Conservation (phyloP, 768 basidiomycete species). For the Mycena metata region DNA sequence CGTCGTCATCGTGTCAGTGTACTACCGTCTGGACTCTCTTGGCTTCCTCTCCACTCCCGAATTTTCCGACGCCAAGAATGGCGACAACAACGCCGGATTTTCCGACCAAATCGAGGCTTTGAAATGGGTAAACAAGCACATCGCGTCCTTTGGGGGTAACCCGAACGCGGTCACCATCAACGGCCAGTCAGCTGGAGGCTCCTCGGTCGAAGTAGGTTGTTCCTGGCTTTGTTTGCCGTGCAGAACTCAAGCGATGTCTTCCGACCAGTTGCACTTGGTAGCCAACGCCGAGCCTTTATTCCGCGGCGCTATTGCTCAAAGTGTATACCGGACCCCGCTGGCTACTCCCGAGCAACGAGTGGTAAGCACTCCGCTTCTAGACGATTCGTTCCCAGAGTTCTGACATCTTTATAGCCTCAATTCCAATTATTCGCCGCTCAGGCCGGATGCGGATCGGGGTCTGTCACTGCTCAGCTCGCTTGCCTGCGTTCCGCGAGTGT, state of each 20-base stretch:
- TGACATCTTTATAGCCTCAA: constrained; percentile 53
- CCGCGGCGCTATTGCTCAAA: constrained; percentile 71
- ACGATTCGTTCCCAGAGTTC: neutral
- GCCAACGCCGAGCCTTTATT: constrained; percentile 61
- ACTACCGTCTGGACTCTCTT: constrained; percentile 74
- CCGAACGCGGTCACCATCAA: constrained; percentile 67
- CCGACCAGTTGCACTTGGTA: constrained; percentile 60
- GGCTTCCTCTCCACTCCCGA: constrained; percentile 72
- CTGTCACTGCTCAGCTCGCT: constrained; percentile 51
- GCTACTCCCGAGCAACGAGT: constrained; percentile 65
- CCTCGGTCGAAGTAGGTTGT: constrained; percentile 56
- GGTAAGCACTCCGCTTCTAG: constrained; percentile 48
- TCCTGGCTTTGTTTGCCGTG: no score
- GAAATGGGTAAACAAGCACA: constrained; percentile 74
- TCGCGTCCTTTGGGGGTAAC: constrained; percentile 75
- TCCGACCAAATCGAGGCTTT: constrained; percentile 73
- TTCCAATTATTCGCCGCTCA: constrained; percentile 65
- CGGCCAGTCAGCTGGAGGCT: constrained; percentile 71
- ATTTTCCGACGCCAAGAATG: constrained; percentile 53
- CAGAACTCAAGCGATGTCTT: no score
- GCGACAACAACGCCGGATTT: constrained; percentile 68
- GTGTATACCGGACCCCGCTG: constrained; percentile 66
- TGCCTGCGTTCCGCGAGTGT: constrained; percentile 66
- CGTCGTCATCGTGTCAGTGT: constrained; percentile 74
- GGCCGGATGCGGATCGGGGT: constrained; percentile 63